phyloP scores from a whole-genome alignment of 2,329 filamentous ascomycete genomes.

The Claviceps sp. region DNA sequence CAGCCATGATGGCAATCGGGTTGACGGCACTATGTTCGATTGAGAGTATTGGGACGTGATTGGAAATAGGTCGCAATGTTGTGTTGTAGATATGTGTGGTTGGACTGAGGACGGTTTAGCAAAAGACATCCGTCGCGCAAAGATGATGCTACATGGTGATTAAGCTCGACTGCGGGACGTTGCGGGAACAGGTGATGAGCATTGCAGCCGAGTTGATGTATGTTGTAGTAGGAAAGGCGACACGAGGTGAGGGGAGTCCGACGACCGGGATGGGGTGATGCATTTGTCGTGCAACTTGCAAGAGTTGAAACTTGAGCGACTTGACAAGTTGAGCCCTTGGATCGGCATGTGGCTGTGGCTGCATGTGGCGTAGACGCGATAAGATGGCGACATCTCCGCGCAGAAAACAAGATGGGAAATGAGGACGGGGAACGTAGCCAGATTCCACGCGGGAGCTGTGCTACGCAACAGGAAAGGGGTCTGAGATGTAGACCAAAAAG shows the following conservation, averaged over 20 bases:
- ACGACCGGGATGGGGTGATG: not conserved
- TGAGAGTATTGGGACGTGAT: not conserved
- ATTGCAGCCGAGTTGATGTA: not conserved
- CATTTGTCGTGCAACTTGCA: not conserved
- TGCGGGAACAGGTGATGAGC: not conserved
- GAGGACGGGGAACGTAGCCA: too few species aligned
- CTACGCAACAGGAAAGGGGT: too few species aligned
- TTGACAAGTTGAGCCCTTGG: not conserved
- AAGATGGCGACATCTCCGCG: too few species aligned
- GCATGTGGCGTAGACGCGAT: too few species aligned
- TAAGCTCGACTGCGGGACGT: not conserved
- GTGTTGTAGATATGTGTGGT: not conserved
- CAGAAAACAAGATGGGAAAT: too few species aligned
- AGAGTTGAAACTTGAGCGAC: not conserved
- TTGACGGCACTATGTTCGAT: not conserved
- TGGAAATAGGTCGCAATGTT: not conserved
- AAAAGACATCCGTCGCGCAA: not conserved
- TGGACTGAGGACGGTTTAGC: not conserved
- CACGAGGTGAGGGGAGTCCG: not conserved
- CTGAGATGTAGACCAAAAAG: too few species aligned
- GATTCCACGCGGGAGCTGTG: too few species aligned
- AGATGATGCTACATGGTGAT: slow-evolving; percentile 5
- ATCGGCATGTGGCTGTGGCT: too few species aligned
- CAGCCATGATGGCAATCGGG: slow-evolving; percentile 18
- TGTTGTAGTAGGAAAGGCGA: not conserved